Conservation (phyloP, 2,329 filamentous ascomycete species). For the Didymella pomorum region DNA sequence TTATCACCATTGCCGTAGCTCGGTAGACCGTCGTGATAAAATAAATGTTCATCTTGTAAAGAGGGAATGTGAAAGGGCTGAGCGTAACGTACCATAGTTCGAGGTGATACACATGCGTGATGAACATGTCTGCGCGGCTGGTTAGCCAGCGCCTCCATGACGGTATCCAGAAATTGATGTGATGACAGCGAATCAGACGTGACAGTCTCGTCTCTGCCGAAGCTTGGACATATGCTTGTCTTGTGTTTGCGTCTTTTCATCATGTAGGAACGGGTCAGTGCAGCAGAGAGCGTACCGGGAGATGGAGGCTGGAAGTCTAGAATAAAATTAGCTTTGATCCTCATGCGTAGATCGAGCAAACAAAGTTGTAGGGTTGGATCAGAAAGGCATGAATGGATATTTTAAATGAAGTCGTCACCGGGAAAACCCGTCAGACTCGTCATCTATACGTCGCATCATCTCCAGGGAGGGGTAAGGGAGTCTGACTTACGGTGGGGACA, state of each 20-base stretch:
- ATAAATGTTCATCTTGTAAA: conserved; percentile 53
- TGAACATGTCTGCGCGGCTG: conserved; percentile 19
- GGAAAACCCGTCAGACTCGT: conserved; percentile 78
- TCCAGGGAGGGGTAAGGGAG: conserved; percentile 21
- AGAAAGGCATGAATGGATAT: conserved; percentile 74
- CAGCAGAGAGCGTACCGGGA: conserved; percentile 29
- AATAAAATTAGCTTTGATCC: conserved; percentile 13
- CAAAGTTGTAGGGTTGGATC: conserved; percentile 24
- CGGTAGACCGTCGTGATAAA: conserved; percentile 88
- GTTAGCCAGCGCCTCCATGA: conserved; percentile 36
- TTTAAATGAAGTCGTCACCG: conserved; percentile 69
- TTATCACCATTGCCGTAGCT: conserved; percentile 81
- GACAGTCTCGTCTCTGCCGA: conserved; percentile 59
- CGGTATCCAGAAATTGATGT: conserved; percentile 26
- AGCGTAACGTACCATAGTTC: conserved; percentile 23
- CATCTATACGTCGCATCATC: conserved; percentile 67
- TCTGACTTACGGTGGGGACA: conserved; percentile 29
- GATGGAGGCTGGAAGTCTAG: conserved; percentile 18
- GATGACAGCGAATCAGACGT: conserved; percentile 40
- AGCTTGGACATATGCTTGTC: conserved; percentile 99
- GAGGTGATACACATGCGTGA: background rate
- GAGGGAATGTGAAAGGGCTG: conserved; percentile 1
- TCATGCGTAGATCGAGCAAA: conserved; percentile 9
- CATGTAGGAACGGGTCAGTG: conserved; percentile 57
- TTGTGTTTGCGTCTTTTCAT: conserved; percentile 81